These are phyloP conservation scores for Pythium sukuiense DNA, from an alignment of 352 stramenopile species.

Conservation along the genomic window DNA sequence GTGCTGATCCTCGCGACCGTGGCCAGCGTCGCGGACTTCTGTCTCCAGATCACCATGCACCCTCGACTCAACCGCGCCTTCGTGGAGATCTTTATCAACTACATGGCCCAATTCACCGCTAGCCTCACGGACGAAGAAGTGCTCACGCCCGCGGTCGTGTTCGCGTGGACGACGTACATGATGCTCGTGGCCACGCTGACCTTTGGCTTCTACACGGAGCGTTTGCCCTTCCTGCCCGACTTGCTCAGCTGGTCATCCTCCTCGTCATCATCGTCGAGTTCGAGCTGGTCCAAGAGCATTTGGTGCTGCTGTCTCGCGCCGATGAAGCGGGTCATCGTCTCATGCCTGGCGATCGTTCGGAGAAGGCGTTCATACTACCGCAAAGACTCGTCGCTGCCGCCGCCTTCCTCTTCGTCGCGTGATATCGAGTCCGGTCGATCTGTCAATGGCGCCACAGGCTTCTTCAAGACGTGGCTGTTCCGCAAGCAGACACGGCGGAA, in stretches of 20 bases:
- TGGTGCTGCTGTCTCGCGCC: constrained; percentile 12
- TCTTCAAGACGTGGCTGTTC: constrained; percentile 42
- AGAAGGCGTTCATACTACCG: constrained; percentile 22
- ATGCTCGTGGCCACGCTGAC: constrained; percentile 46
- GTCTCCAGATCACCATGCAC: constrained; percentile 68
- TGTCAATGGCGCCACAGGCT: constrained; percentile 4
- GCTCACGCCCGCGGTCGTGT: constrained; percentile 50
- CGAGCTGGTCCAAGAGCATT: constrained; percentile 10
- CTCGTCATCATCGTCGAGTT: constrained; percentile 26
- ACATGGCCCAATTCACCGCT: constrained; percentile 59
- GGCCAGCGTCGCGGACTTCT: constrained; percentile 70
- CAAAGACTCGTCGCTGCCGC: constrained; percentile 45
- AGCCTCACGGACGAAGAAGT: constrained; percentile 63
- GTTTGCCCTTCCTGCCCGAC: constrained; percentile 53
- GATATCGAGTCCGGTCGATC: constrained; percentile 2
- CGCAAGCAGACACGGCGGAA: constrained; percentile 45
- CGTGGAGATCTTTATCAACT: constrained; percentile 67
- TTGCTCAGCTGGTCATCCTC: constrained; percentile 40
- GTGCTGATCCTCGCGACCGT: constrained; percentile 57
- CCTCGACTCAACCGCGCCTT: constrained; percentile 64
- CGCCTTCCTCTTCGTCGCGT: neutral
- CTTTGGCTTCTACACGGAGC: constrained; percentile 54
- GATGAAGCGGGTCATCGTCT: neutral
- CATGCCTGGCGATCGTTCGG: constrained; percentile 4
- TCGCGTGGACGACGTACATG: constrained; percentile 53